Evolutionary conservation across 371 early-diverging fungal species (phyloP).

Genomic region (Syncephalastrum racemosum): DNA sequence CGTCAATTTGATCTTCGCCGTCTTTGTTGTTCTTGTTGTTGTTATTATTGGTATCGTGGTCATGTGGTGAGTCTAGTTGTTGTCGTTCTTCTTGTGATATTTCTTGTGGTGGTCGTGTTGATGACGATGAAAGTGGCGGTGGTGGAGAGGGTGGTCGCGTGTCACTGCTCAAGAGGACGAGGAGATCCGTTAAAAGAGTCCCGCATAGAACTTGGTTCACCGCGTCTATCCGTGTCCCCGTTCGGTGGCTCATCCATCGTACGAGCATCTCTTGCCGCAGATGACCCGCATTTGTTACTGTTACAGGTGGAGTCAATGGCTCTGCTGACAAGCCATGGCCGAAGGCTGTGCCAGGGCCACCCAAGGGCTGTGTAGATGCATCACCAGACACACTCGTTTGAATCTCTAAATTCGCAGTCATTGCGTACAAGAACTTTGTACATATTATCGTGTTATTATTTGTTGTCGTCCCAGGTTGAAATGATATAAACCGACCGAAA

Average conservation of each 20-base stretch:
- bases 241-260: slow-evolving; percentile 13
- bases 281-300: slow-evolving; percentile 16
- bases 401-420: slow-evolving; percentile 20
- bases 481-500: too few species aligned
- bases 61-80: too few species aligned
- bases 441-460: too few species aligned
- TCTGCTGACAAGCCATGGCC: slow-evolving; percentile 5
- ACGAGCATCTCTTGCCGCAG: slow-evolving; percentile 17
- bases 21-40: too few species aligned
- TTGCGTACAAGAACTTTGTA: background rate
- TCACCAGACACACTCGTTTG: slow-evolving; percentile 13
- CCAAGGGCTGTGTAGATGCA: slow-evolving; percentile 10
- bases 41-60: too few species aligned
- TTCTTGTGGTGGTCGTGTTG: too few species aligned
- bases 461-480: too few species aligned
- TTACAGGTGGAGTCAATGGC: slow-evolving; percentile 8
- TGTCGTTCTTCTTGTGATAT: too few species aligned
- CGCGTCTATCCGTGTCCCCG: background rate
- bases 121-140: background rate
- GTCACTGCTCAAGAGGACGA: background rate
- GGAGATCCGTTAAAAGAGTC: too few species aligned
- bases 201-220: too few species aligned
- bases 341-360: background rate
- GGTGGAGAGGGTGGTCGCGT: background rate
- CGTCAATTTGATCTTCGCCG: too few species aligned